A percentile compares a stretch with the other conserved stretches of the same genome.
Evolutionary conservation across 1,139 yeast genomes (phyloP).

Genomic region (Blastobotrys elegans): DNA sequence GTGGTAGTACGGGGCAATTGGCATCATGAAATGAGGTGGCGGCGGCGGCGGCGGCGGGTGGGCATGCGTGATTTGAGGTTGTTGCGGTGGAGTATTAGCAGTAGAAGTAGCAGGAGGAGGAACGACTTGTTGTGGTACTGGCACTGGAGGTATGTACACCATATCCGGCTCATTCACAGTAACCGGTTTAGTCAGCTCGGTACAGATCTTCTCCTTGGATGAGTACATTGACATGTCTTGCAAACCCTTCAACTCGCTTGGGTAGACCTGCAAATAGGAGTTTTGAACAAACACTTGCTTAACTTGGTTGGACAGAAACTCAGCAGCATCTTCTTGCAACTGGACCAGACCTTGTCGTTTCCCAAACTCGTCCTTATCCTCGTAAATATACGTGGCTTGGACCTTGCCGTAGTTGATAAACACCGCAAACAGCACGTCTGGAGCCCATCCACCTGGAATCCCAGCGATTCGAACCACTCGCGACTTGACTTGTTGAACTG

Average conservation of each 20-base stretch:
- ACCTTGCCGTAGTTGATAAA: constrained; percentile 17
- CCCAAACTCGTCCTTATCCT: constrained; percentile 18
- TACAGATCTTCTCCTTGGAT: constrained; percentile 10
- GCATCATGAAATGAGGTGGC: constrained; percentile 3
- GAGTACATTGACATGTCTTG: constrained; percentile 3
- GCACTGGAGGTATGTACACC: constrained; percentile 1
- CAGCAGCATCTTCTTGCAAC: constrained; percentile 12
- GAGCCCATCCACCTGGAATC: constrained; percentile 21
- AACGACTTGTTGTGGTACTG: neutral
- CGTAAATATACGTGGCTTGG: constrained; percentile 19
- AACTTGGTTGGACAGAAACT: constrained; percentile 3
- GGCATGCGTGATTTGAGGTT: neutral
- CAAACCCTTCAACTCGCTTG: constrained; percentile 7
- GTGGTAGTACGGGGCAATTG: neutral
- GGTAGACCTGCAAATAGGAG: constrained; percentile 3
- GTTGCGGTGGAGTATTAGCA: neutral
- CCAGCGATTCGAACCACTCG: constrained; percentile 19
- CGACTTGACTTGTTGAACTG: constrained; percentile 1
- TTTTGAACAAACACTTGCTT: constrained; percentile 8
- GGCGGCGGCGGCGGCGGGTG: constrained; percentile 2
- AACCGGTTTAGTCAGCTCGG: neutral
- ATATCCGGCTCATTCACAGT: neutral
- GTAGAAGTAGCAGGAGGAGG: neutral
- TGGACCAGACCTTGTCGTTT: constrained; percentile 20
- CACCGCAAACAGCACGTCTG: constrained; percentile 16